Evolutionary conservation across 495 filamentous ascomycete genomes (phyloP), one percentile per base, ranked within the genome.

Genomic region (Pyrenula aspistea): DNA sequence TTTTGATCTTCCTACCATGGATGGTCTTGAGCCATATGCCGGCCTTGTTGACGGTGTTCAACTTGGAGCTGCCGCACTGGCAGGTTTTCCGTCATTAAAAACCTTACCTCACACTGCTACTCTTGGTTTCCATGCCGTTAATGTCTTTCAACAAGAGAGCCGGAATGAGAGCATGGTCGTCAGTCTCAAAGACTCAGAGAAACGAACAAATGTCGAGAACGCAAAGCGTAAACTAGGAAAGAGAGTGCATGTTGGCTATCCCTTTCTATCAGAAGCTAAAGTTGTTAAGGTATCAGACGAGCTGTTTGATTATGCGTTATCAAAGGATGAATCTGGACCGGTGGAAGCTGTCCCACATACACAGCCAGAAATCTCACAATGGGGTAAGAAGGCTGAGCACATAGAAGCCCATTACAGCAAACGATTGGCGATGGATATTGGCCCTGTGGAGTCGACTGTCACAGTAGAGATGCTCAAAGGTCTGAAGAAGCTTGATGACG

Each of bases 161-260:
- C 84, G 91, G 54, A 96, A 97, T 62, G 89, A 96, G 74, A 97
- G 91, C 65, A 94, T 96, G 88, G 80, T 96, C 12, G 77, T 97
- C 57, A 95, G 87, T 12, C 71, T 97, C 24, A 68, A 84, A 42
- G 85, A 92, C 56, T 79, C 86, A 8, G 89, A 89, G 54, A 72
- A 72, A 58, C 80, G 84, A 21, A 84, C 85, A 48, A 87, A 78
- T 60, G 75, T 84, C 36, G 83, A 86, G 60, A 66, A 77, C 51
- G 90, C 91, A 2, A 89, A 89, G 64, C 66, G 72, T 59, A 91
- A 88, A 61, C 78, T 99, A 53, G 91, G 91, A 50, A 77, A 89
- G 64, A 84, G 83, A 65, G 89, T 94, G 54, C 87, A 90, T 67
- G 88, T 97, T 58, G 94, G 94, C 55, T 99, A 94, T 67, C 94